Base-by-base conservation (phyloP, 208 protist species). In the Leishmania gerbilli region DNA sequence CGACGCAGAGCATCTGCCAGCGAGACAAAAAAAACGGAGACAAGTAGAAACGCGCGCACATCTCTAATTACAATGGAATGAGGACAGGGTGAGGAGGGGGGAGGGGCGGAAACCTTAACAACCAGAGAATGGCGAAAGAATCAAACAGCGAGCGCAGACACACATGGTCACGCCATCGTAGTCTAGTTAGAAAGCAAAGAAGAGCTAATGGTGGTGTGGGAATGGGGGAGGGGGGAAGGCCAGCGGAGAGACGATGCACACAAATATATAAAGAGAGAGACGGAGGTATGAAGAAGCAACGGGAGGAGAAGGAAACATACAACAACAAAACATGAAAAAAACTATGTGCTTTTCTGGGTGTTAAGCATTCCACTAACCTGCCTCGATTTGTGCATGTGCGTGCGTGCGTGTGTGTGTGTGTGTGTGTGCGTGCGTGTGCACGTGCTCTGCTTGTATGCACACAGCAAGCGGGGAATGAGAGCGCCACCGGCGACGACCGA, bases 241-340 rank as follows among this genome's bases (percentile, higher is more conserved):
- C 51, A 55, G 51, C 15, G 51, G 51, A 55, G 51, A 77, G 40
- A 53, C 49, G 1, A 34, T 34, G n/a, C 60, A 65, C 15, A 34
- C n/a, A 34, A 65, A 34, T 65, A 15, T 34, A 65, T 7, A 65
- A 0, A 78, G 24, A 76, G 34, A 76, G 60, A 34, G 21, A 15
- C 15, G 58, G 27, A 34, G 6, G n/a, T 17, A 34, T 27, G 60
- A 3, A 17, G 9, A 65, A 34, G 51, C 13, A 37, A 65, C 0
- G n/a, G 60, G 1, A 15, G 60, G 1, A 34, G 27, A 65, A 34
- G 4, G 8, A 65, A 34, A 74, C 64, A 49, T 8, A 68, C 42
- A 82, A 37, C 55, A 76, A 51, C 77, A 64, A 17, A 17, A 68
- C 34, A 37, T 37, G 34, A 74, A 83, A 71, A 60, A 80, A 45